phyloP scores from a whole-genome alignment of 345 rosid species.

The Eutrema yunnanense region DNA sequence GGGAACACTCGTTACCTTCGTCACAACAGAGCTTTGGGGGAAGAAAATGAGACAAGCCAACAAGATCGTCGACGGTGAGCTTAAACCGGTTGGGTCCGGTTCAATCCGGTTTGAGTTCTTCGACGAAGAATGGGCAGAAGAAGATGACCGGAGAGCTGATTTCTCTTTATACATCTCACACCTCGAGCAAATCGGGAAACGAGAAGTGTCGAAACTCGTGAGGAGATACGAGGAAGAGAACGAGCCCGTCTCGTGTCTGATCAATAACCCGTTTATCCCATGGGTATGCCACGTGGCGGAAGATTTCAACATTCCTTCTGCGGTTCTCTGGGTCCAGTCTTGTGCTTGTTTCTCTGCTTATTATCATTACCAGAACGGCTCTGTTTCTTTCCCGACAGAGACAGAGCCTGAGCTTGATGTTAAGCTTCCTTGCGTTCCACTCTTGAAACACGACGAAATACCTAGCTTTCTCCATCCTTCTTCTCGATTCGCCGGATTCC shows the following conservation, averaged over 20 bases:
- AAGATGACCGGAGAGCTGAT: slow-evolving; percentile 40
- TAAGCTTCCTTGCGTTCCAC: slow-evolving; percentile 55
- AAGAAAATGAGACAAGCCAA: slow-evolving; percentile 46
- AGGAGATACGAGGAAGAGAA: slow-evolving; percentile 25
- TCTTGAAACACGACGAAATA: slow-evolving; percentile 56
- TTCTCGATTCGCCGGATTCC: slow-evolving; percentile 33
- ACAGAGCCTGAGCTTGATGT: slow-evolving; percentile 50
- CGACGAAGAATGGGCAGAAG: slow-evolving; percentile 50
- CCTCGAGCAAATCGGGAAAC: slow-evolving; percentile 44
- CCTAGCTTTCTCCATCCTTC: slow-evolving; percentile 69
- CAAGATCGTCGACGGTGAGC: slow-evolving; percentile 40
- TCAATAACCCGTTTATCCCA: slow-evolving; percentile 73
- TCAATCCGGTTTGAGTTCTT: slow-evolving; percentile 62
- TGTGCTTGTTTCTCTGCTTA: slow-evolving; percentile 64
- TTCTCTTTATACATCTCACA: slow-evolving; percentile 38
- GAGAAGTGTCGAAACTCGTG: slow-evolving; percentile 40
- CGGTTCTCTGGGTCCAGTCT: slow-evolving; percentile 85
- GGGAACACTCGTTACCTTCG: slow-evolving; percentile 66
- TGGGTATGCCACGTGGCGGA: slow-evolving; percentile 76
- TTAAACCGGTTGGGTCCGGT: slow-evolving; percentile 50
- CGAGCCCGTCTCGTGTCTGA: slow-evolving; percentile 60
- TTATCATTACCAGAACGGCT: slow-evolving; percentile 46
- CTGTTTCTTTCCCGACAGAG: slow-evolving; percentile 49
- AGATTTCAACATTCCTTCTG: slow-evolving; percentile 55
- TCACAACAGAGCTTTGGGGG: slow-evolving; percentile 37